Evolutionary conservation across 2,329 filamentous ascomycete genomes (phyloP), one percentile per base, ranked within the genome.

Genomic region (Emydomyces testavorans): DNA sequence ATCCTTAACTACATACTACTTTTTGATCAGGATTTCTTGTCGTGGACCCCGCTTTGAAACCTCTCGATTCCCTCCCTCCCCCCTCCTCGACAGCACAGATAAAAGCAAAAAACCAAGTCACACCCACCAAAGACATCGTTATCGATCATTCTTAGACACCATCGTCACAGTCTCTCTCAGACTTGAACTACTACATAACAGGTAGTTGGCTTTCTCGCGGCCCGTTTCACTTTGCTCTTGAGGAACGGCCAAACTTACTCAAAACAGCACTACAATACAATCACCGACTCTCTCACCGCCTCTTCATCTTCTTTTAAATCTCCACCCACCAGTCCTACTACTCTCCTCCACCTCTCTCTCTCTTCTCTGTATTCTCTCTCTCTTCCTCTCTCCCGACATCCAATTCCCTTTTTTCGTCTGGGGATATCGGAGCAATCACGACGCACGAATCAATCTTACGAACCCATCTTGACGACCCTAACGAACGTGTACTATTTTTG

Each of bases 371-470:
- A 42, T 29, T 40, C 42, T 53, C 26, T 36, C 41, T 44, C 37
- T 37, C 31, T 41, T 40, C 45, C 46, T 29, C 36, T 37, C 51
- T 49, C 48, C 46, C 43, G 43, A 44, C 31, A 41, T 52, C 35
- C 37, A 51, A 47, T 47, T 37, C 44, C 16, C 50, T 51, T 50
- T 37, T 46, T 48, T 15, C 46, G 37, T 40, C 29, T 11, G 6
- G 6, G 26, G 6, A 6, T 11, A 6, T 38, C 20, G 36, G 36
- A 38, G 36, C 15, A 38, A 38, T 23, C 4, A 11, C 35, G 11
- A 13, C 38, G n/a, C 4, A 29, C n/a, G 26, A 41, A 29, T 41
- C 15, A 41, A 11, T 11, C 39, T 48, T 41, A 23, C 47, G 29
- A 37, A 26, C 24, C 38, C 36, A 6, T 24, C 26, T 45, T 50